These are phyloP conservation scores for Croton laevigatus DNA, from an alignment of 441 rosid genomes.

Conservation along the genomic window DNA sequence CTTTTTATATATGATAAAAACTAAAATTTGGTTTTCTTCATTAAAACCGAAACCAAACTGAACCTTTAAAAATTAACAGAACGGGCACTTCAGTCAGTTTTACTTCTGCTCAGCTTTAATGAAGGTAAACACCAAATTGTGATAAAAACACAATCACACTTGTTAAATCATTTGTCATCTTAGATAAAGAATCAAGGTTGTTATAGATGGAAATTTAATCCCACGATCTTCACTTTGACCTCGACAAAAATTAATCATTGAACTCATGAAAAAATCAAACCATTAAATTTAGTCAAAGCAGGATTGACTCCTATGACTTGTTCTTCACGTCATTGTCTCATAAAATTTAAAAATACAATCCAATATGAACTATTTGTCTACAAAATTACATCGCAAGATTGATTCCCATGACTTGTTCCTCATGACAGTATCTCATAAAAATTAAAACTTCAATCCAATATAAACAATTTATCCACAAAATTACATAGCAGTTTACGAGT, in stretches of 20 bases:
- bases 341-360: no score
- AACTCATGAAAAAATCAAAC: not conserved
- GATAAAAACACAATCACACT: slow-evolving; percentile 1
- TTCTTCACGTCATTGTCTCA: no score
- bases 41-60: no score
- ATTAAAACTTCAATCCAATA: no score
- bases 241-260: not conserved
- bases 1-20: no score
- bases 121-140: not conserved
- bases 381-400: not conserved
- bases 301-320: slow-evolving; percentile 3
- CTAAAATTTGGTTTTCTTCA: no score
- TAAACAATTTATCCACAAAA: not conserved
- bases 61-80: no score
- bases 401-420: no score
- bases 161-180: not conserved
- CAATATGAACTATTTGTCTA: no score
- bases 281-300: not conserved
- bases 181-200: not conserved
- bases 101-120: not conserved
- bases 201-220: not conserved
- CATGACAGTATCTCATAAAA: no score
- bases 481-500: not conserved
- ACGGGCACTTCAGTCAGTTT: no score
- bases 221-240: not conserved